Evolutionary conservation across 2,329 filamentous ascomycete species (phyloP), one percentile per base, ranked within the genome.

Genomic region (Pestalotiopsis sp.): DNA sequence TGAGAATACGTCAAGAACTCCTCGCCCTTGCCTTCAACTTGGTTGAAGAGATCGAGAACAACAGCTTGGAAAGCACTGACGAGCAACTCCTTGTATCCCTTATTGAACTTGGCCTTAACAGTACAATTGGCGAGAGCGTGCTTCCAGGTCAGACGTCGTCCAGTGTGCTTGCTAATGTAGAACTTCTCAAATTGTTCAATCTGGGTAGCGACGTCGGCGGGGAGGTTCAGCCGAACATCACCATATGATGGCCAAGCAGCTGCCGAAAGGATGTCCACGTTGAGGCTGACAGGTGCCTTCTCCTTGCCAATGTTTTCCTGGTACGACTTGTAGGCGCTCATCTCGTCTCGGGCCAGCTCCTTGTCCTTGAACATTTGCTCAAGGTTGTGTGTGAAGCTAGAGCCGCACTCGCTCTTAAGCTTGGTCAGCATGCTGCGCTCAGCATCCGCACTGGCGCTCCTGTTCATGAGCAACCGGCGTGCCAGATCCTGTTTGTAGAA

Each of bases 321-420:
- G 81, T 80, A 94, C 79, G 80, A 87, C 79, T 92, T 96, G 82
- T 97, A 99, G 0, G 92, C 89, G n/a, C 87, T 82, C 92, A 98
- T 97, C 78, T 98, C 95, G 75, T 98, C 96, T 70, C 92, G 92
- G 13, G 93, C 93, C 23, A 98, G 87, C 77, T 98, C 95, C 80
- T 98, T 94, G 76, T 99, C 96, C 80, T 97, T 97, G 85, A 99
- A 99, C 96, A 99, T 99, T 71, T 95, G 93, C 81, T 99, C 97
- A 0, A 99, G 86, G 76, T 99, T 99, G 77, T 97, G 95, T 0
- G 96, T 99, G 78, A 99, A 98, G 74, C 90, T 93, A 14, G 93
- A 92, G 52, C 96, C 96, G 77, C 96, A 99, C 83, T 99, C 96
- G 73, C 91, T 92, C 81, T 96, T 95, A 36, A 99, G 86, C 73